These are phyloP conservation scores for Arthrobotrys sinensis DNA, from an alignment of 2,329 filamentous ascomycete genomes.

Conservation along the genomic window DNA sequence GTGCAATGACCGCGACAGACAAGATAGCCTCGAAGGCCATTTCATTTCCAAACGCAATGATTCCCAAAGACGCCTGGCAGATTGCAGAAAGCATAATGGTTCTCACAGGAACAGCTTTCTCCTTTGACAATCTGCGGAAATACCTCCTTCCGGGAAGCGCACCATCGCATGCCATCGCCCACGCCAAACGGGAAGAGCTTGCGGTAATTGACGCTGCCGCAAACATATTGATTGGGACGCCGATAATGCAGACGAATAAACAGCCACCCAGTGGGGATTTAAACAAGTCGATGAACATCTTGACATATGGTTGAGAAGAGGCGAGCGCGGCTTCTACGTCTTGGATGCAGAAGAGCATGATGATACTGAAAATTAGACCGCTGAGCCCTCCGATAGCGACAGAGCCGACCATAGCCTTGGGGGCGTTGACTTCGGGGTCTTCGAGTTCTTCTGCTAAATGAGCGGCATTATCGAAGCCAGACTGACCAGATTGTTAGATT, in stretches of 20 bases:
- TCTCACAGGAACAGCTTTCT: conserved; percentile 39
- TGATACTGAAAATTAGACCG: conserved; percentile 59
- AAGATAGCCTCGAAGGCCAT: conserved; percentile 60
- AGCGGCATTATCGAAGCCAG: conserved; percentile 58
- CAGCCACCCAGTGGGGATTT: conserved; percentile 53
- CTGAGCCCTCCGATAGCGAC: conserved; percentile 51
- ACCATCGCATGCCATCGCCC: conserved; percentile 60
- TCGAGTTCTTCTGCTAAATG: conserved; percentile 60
- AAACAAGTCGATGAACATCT: conserved; percentile 60
- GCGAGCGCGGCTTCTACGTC: conserved; percentile 57
- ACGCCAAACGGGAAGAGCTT: conserved; percentile 57
- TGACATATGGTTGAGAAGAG: conserved; percentile 55
- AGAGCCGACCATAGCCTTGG: conserved; percentile 59
- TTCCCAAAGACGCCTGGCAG: conserved; percentile 47
- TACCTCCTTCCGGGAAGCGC: conserved; percentile 53
- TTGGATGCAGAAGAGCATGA: conserved; percentile 60
- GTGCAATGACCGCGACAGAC: conserved; percentile 54
- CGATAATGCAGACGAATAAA: conserved; percentile 55
- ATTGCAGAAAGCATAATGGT: conserved; percentile 57
- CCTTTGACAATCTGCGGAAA: conserved; percentile 47
- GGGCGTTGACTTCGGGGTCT: conserved; percentile 57
- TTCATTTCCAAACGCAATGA: conserved; percentile 57
- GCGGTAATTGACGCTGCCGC: conserved; percentile 58
- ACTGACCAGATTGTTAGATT: conserved; percentile 14
- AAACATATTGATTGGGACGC: conserved; percentile 60